phyloP scores from a whole-genome alignment of 768 basidiomycete genomes.

The Termitomyces sp. region DNA sequence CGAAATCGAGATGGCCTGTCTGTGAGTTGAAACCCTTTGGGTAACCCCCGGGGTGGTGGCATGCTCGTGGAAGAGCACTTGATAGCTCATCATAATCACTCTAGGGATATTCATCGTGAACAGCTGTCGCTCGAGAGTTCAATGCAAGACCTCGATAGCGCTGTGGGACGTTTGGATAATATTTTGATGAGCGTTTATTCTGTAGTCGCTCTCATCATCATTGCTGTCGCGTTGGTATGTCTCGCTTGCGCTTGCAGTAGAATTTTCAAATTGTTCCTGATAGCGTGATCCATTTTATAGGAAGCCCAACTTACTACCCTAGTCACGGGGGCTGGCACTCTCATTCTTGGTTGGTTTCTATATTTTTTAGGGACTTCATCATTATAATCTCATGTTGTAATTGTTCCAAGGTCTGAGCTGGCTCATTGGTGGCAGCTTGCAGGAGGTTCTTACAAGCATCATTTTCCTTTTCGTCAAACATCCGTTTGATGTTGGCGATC shows the following conservation, averaged over 20 bases:
- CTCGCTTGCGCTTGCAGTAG: not conserved
- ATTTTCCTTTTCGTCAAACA: conserved; percentile 92
- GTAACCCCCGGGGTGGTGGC: not conserved
- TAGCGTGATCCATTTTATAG: conserved; percentile 28
- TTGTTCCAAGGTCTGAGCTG: conserved; percentile 63
- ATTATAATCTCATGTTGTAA: conserved; percentile 1
- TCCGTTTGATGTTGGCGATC: conserved; percentile 80
- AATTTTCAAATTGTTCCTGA: not conserved
- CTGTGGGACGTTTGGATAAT: conserved; percentile 81
- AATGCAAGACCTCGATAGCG: conserved; percentile 88
- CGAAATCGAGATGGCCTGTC: conserved; percentile 72
- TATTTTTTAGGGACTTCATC: not conserved
- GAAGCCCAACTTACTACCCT: conserved; percentile 72
- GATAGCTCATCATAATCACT: conserved; percentile 9
- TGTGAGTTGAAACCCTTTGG: conserved; percentile 37
- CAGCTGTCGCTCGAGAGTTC: conserved; percentile 79
- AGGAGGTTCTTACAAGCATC: conserved; percentile 80
- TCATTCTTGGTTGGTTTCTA: conserved; percentile 40
- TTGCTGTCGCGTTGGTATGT: conserved; percentile 76
- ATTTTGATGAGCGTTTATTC: conserved; percentile 82
- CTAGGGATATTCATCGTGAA: conserved; percentile 80
- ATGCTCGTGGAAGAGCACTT: not conserved
- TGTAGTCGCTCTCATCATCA: conserved; percentile 68
- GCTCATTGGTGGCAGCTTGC: conserved; percentile 79
- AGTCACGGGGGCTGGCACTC: conserved; percentile 71